Evolutionary conservation across 352 stramenopile genomes (phyloP), one percentile per base, ranked within the genome.

Genomic region (Phytophthora vignae): DNA sequence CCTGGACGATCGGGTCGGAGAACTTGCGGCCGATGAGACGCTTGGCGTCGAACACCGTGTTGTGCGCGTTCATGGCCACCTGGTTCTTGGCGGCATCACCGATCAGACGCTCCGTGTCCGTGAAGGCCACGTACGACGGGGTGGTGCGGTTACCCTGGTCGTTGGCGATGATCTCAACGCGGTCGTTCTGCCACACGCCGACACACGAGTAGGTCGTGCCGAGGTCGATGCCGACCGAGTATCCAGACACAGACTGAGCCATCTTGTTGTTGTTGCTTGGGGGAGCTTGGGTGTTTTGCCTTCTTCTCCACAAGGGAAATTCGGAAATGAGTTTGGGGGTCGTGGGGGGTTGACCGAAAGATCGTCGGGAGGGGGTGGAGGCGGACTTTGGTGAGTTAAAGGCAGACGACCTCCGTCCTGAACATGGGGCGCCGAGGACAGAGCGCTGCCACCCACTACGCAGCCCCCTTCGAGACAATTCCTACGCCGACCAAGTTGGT

Each of bases 1-100:
- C 74, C 78, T 98, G 92, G 3, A 99, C 94, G 2, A 92, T 91
- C 2, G 76, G 38, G 81, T 99, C 97, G 19, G 74, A 83, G 78
- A 92, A 99, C 70, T 98, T 97, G 61, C 96, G 85, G 36, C 97
- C 97, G 77, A 99, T 99, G 2, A 99, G 76, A 40, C 96, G 90
- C 80, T 99, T 99, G 15, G 97, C 95, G 81, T 99, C 96, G 81
- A 98, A 99, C 38, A 99, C 84, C 7, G 97, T 99, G 71, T 98
- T 98, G 42, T 85, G 80, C 4, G 96, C 91, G 57, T 98, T 99
- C 92, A 98, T 98, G 40, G 92, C 88, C 33, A 94, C 92, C 74
- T 95, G 87, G 74, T 88, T 90, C 90, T 99, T 99, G 64, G 96
- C 97, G 55, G 93, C 92, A 74, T 98, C 93, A 60, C 96, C 96